Evolutionary conservation across 345 rosid genomes (phyloP), one percentile per base, ranked within the genome.

Genomic region (Pistacia atlantica): DNA sequence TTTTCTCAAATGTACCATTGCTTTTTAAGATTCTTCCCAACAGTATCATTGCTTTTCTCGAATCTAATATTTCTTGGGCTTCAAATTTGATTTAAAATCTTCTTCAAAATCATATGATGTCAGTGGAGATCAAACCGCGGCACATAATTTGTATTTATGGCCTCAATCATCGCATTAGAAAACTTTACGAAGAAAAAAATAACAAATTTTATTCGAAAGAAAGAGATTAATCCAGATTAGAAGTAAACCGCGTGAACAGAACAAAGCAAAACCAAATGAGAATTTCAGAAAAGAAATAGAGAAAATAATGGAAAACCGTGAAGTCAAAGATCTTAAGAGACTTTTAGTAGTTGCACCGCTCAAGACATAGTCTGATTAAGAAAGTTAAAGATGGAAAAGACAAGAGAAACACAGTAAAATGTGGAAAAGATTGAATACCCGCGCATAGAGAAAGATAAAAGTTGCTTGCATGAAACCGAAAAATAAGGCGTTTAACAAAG

Each of bases 401-500:
- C 20, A 18, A 20, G 11, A 7, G 8, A 45, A 72, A 14, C 42
- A 20, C 10, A 46, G 48, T 48, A 35, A 33, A 55, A 20, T 55
- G 60, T 33, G 64, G 12, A 76, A 76, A 60, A 61, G 5, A 54
- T 38, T 22, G 55, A 46, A 31, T 3, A 42, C 58, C 58, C 2
- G 4, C 33, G 33, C 33, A 31, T 31, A 37, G 31, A 12, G 37
- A 11, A 13, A 56, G 28, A 46, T 11, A 17, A 20, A 11, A 28
- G 55, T 38, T 72, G 51, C 78, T 76, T 35, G 78, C 69, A 8
- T 63, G 77, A 68, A 72, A 61, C 49, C 75, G 18, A 17, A 60
- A 56, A 73, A 12, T 25, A 51, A 80, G 65, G 56, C 38, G 59
- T 46, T 59, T 67, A 83, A 83, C 31, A 59, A 25, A 48, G 78